Conservation (phyloP, 345 rosid genomes). For the Abelmoschus esculentus region DNA sequence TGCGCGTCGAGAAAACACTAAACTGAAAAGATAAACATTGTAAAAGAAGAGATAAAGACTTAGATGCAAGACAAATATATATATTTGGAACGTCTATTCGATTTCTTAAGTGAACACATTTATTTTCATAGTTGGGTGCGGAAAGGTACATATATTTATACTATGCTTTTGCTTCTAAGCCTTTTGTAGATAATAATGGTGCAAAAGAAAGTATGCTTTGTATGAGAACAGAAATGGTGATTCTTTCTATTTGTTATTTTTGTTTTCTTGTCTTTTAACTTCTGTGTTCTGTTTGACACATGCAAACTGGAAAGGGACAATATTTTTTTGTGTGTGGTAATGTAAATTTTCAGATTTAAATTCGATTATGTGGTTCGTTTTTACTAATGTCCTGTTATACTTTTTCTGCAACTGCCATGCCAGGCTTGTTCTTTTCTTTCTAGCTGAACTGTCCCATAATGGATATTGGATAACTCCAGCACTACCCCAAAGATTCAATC, state of each 20-base stretch:
- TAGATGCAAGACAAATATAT: not conserved
- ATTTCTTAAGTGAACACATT: not conserved
- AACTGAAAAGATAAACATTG: constrained; percentile 19
- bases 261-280: not conserved
- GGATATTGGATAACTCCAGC: no score
- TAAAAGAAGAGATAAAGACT: constrained; percentile 15
- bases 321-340: not conserved
- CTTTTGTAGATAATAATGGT: constrained; percentile 1
- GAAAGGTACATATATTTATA: not conserved
- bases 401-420: no score
- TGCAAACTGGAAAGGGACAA: not conserved
- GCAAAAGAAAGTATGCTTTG: constrained; percentile 4
- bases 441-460: no score
- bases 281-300: not conserved
- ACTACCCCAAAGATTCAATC: no score
- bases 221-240: not conserved
- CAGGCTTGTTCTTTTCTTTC: no score
- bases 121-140: not conserved
- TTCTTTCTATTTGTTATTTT: not conserved
- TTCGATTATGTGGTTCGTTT: not conserved
- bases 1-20: constrained; percentile 16
- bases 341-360: not conserved
- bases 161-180: not conserved
- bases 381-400: no score
- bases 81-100: not conserved